A percentile compares a stretch with the other conserved stretches of the same genome.
Conservation (phyloP, 495 filamentous ascomycete genomes). For the Neurospora sp. region DNA sequence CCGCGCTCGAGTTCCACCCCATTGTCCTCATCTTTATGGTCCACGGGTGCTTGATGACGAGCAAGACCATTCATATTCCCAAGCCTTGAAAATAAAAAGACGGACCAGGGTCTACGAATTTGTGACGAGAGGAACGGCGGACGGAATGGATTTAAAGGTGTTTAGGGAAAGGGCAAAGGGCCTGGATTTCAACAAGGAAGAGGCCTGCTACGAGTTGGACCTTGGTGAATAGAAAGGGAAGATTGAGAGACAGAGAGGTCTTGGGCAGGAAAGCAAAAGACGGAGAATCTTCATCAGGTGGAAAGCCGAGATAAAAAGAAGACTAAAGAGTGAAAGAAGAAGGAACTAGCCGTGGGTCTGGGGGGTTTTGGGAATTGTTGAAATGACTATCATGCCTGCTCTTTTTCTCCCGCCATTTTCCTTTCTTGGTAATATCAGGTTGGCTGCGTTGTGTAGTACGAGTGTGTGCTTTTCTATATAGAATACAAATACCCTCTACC, state of each 20-base stretch:
- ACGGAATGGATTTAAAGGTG: background rate
- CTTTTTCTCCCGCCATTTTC: background rate
- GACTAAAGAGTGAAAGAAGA: background rate
- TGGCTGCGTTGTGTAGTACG: background rate
- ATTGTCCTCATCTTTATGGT: conserved; percentile 68
- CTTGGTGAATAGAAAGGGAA: background rate
- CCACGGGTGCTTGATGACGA: conserved; percentile 87
- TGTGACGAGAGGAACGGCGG: background rate
- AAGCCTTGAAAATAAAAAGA: conserved; percentile 52
- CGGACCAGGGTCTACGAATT: background rate
- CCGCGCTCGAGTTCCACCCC: conserved; percentile 77
- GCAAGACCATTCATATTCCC: conserved; percentile 90
- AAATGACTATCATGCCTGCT: background rate
- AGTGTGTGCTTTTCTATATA: background rate
- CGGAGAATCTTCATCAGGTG: background rate
- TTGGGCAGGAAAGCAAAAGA: background rate
- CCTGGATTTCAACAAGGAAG: conserved; percentile 2
- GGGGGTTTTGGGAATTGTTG: background rate
- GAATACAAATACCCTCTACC: background rate
- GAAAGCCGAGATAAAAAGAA: background rate
- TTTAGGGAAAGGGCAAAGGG: background rate
- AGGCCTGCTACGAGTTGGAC: background rate
- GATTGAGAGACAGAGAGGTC: background rate
- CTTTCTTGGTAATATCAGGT: background rate
- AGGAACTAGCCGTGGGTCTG: background rate